These are phyloP conservation scores for Candida gorgasii DNA, from an alignment of 805 yeast species.

Conservation along the genomic window DNA sequence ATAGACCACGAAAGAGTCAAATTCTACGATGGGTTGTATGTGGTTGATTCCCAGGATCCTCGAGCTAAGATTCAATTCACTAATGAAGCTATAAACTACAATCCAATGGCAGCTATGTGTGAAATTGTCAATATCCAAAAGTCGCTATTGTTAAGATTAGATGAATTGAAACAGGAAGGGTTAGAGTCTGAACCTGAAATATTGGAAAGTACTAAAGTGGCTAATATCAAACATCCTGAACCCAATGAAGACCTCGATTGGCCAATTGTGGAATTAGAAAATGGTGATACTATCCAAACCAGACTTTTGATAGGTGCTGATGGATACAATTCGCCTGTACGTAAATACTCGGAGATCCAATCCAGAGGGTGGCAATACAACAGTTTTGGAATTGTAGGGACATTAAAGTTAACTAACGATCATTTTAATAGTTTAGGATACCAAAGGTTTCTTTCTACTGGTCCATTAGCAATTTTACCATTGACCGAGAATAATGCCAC, in stretches of 20 bases:
- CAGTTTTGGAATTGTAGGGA: conserved; percentile 90
- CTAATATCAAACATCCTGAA: conserved; percentile 38
- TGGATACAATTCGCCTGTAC: conserved; percentile 91
- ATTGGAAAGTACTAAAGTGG: conserved; percentile 68
- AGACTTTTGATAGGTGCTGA: conserved; percentile 92
- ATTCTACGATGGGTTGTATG: conserved; percentile 76
- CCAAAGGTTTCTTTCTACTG: conserved; percentile 90
- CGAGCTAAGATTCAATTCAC: conserved; percentile 70
- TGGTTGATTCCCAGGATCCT: conserved; percentile 76
- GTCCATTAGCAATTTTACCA: conserved; percentile 91
- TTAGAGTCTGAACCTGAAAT: conserved; percentile 34
- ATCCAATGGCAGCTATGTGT: conserved; percentile 71
- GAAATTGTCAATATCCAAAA: conserved; percentile 86
- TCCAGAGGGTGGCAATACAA: conserved; percentile 92
- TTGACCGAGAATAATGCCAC: conserved; percentile 86
- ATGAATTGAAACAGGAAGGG: conserved; percentile 22
- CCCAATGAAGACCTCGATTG: conserved; percentile 48
- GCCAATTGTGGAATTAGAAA: conserved; percentile 72
- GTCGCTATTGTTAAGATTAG: conserved; percentile 55
- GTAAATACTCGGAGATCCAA: conserved; percentile 76
- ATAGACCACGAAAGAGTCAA: conserved; percentile 71
- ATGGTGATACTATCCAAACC: conserved; percentile 64
- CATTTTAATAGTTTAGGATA: conserved; percentile 77
- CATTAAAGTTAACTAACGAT: conserved; percentile 64
- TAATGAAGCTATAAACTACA: conserved; percentile 44